Base-by-base conservation (phyloP, 192 early-diverging fungal species). In the Coemansia brasiliensis region DNA sequence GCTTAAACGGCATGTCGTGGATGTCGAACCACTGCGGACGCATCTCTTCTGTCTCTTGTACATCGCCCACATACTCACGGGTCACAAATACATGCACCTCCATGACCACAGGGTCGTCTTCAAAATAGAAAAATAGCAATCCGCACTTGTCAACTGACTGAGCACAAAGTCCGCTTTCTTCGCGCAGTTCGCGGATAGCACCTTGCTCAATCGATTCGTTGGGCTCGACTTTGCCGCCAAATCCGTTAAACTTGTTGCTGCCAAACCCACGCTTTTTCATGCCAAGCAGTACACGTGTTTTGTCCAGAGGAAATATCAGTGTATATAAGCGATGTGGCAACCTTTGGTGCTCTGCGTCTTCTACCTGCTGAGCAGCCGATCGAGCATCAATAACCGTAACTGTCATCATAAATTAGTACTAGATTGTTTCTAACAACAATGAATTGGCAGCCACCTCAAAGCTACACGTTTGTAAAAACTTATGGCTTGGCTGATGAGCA, bases 211-310 rank as follows among this genome's bases (percentile, higher is more conserved):
- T 48, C 2, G 88, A 83, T 58, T 92, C 90, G 1, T 76, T 72
- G 7, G 74, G 39, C 49, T 92, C 90, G 15, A 90, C 82, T 50
- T 92, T 92, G 37, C 90, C 90, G 40, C 90, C 90, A 69, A 92
- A 92, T 1, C 89, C 89, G 46, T 91, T 91, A 71, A 74, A 81
- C 20, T 83, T 81, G 45, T 81, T 74, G 15, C 68, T 61, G 22
- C 90, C 90, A 60, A 92, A 89, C 7, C 90, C 90, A 8, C 90
- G 84, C 64, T 92, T 92, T 68, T 92, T 92, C 76, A 88, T 83
- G 0, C 90, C 90, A 17, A 92, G 81, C 3, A 89, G 76, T 39
- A 90, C 83, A 58, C 80, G 25, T 20, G 20, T 24, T 22, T 5
- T 2, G 35, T 64, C 59, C 20, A 78, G 39, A 4, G 74, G 74